A percentile compares a stretch with the other conserved stretches of the same genome.
These are phyloP conservation scores for Nelumbo lutea DNA, from an alignment of 164 flowering plant species.

Conservation along the genomic window DNA sequence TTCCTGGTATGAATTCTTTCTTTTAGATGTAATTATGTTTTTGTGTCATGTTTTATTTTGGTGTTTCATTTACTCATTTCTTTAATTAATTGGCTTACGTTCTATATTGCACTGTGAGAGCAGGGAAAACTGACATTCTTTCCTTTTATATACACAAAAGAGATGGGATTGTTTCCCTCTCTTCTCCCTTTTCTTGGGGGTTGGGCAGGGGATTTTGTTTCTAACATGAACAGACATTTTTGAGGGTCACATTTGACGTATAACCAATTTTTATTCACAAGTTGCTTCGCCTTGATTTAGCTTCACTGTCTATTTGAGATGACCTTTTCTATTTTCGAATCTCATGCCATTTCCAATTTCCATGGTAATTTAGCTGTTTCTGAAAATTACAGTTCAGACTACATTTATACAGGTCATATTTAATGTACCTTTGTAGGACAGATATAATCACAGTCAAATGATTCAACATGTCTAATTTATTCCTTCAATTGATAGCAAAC, in stretches of 20 bases:
- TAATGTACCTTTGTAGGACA: background rate
- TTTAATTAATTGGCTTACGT: background rate
- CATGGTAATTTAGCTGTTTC: too few species aligned
- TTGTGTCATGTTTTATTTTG: background rate
- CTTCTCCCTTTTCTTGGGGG: too few species aligned
- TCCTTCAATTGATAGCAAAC: background rate
- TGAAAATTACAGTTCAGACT: too few species aligned
- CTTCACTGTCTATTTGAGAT: background rate
- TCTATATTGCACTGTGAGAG: background rate
- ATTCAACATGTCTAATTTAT: too few species aligned
- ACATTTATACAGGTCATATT: background rate
- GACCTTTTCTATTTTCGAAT: too few species aligned
- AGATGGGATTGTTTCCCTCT: too few species aligned
- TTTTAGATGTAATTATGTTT: background rate
- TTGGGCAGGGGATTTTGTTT: background rate
- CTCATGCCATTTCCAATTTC: too few species aligned
- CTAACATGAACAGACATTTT: too few species aligned
- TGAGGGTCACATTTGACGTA: too few species aligned
- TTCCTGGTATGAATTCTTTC: slow-evolving; percentile 54
- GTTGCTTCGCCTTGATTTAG: background rate
- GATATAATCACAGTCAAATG: background rate
- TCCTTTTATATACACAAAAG: too few species aligned
- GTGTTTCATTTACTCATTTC: background rate
- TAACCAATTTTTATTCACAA: too few species aligned
- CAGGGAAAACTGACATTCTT: too few species aligned